phyloP scores from a whole-genome alignment of 768 basidiomycete species.

The Pisolithus albus region DNA sequence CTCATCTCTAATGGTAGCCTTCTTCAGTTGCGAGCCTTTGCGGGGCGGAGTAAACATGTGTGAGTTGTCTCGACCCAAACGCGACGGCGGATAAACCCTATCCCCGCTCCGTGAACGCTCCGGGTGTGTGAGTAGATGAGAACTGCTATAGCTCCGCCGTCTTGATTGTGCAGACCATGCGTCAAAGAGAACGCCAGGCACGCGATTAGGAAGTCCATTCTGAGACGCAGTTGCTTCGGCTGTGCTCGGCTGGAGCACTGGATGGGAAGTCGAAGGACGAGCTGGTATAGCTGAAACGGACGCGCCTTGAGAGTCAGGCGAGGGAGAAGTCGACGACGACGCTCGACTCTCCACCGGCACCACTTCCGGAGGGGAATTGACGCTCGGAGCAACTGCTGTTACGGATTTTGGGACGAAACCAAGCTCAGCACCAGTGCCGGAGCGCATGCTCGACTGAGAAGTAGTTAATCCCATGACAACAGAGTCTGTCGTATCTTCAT shows the following conservation, averaged over 20 bases:
- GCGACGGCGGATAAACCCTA: not conserved
- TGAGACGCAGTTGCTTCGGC: conserved; percentile 14
- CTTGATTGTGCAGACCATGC: conserved; percentile 9
- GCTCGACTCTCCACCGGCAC: not conserved
- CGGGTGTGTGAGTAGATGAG: not conserved
- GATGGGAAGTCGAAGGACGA: conserved; percentile 1
- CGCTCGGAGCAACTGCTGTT: conserved; percentile 3
- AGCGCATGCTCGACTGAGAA: conserved; percentile 46
- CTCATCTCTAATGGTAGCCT: conserved; percentile 1
- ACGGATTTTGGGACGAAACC: conserved; percentile 30
- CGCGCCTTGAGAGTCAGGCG: not conserved
- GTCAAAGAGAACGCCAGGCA: conserved; percentile 6
- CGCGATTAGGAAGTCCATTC: conserved; percentile 6
- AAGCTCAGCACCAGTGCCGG: conserved; percentile 42
- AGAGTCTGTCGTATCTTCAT: conserved; percentile 48
- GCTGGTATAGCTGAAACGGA: conserved; percentile 3
- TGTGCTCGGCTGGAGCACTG: conserved; percentile 14
- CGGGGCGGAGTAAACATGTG: not conserved
- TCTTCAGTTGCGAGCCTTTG: conserved; percentile 6
- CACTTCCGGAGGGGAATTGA: not conserved
- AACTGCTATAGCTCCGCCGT: conserved; percentile 13
- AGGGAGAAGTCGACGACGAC: not conserved
- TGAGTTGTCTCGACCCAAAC: not conserved
- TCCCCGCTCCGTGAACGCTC: not conserved
- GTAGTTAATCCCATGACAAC: conserved; percentile 48